Evolutionary conservation across 23 red algal species (phyloP), one percentile per base, ranked within the genome.

Genomic region (Gracilaria vermiculophylla): DNA sequence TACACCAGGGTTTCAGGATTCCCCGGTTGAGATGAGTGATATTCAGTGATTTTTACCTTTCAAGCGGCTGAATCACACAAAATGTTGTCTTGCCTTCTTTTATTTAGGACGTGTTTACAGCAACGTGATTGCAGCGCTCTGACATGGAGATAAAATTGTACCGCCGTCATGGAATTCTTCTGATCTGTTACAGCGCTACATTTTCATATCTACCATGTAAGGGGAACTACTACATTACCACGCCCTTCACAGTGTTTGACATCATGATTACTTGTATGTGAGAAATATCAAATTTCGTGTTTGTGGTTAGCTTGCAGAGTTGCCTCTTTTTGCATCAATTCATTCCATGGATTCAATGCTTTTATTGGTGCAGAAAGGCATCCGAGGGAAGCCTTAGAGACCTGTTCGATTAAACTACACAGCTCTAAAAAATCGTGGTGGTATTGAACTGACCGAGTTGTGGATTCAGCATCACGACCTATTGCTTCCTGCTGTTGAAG

Each of bases 11-110:
- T 77, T 88, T 33, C 72, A 88, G 42, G 66, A 70, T 72, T 65
- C 62, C 42, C 84, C 84, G 2, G 69, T 88, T 5, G 84, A 88
- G 42, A 76, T 88, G 69, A 72, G 50, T 39, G 84, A 88, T 35
- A 88, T 88, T 51, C 48, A 73, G 53, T 88, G 50, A 88, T 57
- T 6, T 28, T 0, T 14, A n/a, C 48, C 3, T 53, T 49, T 49
- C n/a, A 53, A 49, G 34, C 39, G 43, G 14, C 17, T 23, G 64
- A 16, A 44, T 10, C 4, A 70, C 10, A 2, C 40, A 32, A 2
- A 42, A 9, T 14, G 15, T 14, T 64, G 5, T 64, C 32, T 29
- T 14, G 5, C 5, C 6, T 12, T 47, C 43, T 47, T 47, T 47
- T 8, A 47, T 12, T 8, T 47, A 47, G 12, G 12, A 8, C 43